Conservation (phyloP, 192 early-diverging fungal species). For the Geranomyces variabilis region DNA sequence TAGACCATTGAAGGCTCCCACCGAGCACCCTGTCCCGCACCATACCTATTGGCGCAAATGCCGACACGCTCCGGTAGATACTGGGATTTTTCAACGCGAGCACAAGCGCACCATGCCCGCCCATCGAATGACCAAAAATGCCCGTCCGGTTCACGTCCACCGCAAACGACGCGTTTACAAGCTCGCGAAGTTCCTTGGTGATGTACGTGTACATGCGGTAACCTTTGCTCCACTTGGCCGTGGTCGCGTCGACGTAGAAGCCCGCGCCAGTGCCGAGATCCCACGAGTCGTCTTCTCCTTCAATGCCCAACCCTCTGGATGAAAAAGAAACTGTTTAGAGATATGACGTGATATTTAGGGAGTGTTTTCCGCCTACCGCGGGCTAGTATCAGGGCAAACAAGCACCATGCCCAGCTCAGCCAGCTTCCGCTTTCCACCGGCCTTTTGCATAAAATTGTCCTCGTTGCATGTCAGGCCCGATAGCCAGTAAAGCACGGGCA, state of each 20-base stretch:
- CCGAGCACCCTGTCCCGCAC: too few species aligned
- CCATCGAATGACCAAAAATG: conserved; percentile 60
- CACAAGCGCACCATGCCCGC: conserved; percentile 87
- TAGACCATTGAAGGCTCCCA: too few species aligned
- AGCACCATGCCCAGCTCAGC: conserved; percentile 73
- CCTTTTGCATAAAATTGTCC: conserved; percentile 90
- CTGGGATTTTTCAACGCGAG: conserved; percentile 73
- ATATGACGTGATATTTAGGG: too few species aligned
- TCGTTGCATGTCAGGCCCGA: conserved; percentile 72
- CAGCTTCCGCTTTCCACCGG: conserved; percentile 68
- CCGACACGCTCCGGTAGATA: conserved; percentile 74
- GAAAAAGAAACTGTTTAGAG: too few species aligned
- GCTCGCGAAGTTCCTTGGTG: conserved; percentile 68
- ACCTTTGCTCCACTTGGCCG: conserved; percentile 69
- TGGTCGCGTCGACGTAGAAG: conserved; percentile 73
- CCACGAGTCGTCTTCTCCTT: conserved; percentile 72
- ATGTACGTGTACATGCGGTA: conserved; percentile 88
- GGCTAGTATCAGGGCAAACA: conserved; percentile 85
- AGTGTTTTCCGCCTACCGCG: too few species aligned
- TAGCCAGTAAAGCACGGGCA: conserved; percentile 71
- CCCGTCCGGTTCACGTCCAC: conserved; percentile 46
- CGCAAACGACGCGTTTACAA: conserved; percentile 59
- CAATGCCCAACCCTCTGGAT: conserved; percentile 59
- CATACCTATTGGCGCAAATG: conserved; percentile 78
- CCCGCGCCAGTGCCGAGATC: conserved; percentile 70